These are phyloP conservation scores for Rhizopus sp. DNA, from an alignment of 371 early-diverging fungal genomes.

Conservation along the genomic window DNA sequence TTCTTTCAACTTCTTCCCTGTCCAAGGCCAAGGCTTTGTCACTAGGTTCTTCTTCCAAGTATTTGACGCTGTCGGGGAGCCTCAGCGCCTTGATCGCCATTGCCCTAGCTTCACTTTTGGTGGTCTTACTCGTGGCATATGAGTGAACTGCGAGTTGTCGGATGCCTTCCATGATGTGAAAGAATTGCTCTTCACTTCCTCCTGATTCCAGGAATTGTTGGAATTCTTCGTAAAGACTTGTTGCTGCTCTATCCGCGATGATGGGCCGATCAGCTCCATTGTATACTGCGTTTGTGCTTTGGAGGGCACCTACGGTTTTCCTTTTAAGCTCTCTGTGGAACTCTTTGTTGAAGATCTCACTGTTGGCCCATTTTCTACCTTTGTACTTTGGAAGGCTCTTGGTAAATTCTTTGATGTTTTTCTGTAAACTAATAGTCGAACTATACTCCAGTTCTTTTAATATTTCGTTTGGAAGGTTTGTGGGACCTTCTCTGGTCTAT, in stretches of 20 bases:
- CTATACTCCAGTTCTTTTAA: background rate
- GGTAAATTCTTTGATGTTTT: background rate
- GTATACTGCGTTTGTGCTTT: too few relatives aligned
- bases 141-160: background rate
- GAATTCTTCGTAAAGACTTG: background rate
- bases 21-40: background rate
- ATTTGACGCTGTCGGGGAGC: background rate
- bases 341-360: background rate
- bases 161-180: background rate
- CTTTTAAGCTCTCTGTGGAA: background rate
- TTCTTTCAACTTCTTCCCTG: background rate
- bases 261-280: background rate
- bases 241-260: background rate
- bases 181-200: background rate
- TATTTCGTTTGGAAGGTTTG: too few relatives aligned
- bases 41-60: background rate
- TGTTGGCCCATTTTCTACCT: background rate
- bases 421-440: background rate
- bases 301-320: background rate
- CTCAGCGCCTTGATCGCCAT: background rate
- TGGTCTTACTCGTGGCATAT: background rate
- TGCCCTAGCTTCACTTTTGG: background rate
- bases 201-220: background rate
- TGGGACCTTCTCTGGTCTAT: too few relatives aligned
- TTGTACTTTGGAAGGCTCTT: background rate